These are phyloP conservation scores for Debaryomyces udenii DNA, from an alignment of 1,139 yeast species.

Conservation along the genomic window DNA sequence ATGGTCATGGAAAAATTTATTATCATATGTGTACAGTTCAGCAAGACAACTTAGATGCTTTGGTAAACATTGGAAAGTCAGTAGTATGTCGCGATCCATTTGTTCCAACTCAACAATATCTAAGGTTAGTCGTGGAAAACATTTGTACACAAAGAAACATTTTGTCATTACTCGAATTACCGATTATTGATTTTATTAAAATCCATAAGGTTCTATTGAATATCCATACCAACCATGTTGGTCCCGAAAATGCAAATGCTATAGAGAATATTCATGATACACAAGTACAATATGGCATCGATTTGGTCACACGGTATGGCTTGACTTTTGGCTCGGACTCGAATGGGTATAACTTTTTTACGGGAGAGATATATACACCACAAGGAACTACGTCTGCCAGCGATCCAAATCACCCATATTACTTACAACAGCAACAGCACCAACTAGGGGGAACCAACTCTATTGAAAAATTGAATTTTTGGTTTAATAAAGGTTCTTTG, in stretches of 20 bases:
- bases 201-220: conserved; percentile 62
- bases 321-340: conserved; percentile 70
- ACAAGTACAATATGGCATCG: conserved; percentile 57
- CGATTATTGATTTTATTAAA: conserved; percentile 66
- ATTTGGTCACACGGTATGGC: conserved; percentile 69
- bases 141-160: conserved; percentile 74
- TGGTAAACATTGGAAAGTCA: conserved; percentile 75
- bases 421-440: conserved; percentile 27
- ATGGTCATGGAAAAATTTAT: conserved; percentile 79
- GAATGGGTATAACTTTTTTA: conserved; percentile 66
- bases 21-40: conserved; percentile 85
- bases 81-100: conserved; percentile 80
- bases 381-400: conserved; percentile 30
- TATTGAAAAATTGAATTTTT: conserved; percentile 66
- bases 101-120: conserved; percentile 77
- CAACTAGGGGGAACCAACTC: conserved; percentile 30
- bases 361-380: conserved; percentile 49
- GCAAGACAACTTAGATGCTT: conserved; percentile 76
- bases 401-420: conserved; percentile 39
- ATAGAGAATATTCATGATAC: conserved; percentile 42
- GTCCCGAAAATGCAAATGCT: conserved; percentile 19
- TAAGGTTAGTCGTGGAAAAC: conserved; percentile 75
- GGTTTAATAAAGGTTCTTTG: conserved; percentile 74
- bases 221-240: conserved; percentile 48
- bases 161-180: conserved; percentile 57